Conservation (phyloP, 495 filamentous ascomycete genomes). For the Extremus antarcticus region DNA sequence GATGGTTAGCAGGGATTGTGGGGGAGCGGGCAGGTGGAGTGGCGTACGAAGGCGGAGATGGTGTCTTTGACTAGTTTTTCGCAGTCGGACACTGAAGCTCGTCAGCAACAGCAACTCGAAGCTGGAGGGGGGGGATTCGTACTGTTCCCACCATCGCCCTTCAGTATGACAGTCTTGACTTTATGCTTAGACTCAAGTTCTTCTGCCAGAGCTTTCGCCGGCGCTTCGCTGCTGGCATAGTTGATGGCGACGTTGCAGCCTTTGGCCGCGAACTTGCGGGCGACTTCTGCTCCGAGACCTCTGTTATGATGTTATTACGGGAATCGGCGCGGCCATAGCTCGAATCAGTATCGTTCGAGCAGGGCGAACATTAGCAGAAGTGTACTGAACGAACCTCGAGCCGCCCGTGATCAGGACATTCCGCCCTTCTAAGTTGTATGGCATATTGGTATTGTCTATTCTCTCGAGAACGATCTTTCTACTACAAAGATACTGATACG, state of each 20-base stretch:
- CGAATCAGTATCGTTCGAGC: too few species aligned
- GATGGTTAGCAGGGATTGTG: background rate
- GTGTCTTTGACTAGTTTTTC: background rate
- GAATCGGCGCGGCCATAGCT: too few species aligned
- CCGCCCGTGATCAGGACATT: constrained; percentile 61
- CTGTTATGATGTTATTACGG: background rate
- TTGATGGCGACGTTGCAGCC: constrained; percentile 63
- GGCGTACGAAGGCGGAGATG: background rate
- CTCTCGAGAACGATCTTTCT: background rate
- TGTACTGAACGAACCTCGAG: constrained; percentile 40
- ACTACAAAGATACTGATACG: background rate
- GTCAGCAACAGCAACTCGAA: background rate
- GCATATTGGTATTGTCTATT: constrained; percentile 32
- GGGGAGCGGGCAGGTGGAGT: background rate
- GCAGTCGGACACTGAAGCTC: background rate
- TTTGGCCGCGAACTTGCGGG: constrained; percentile 53
- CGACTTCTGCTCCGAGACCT: constrained; percentile 51
- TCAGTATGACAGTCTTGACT: constrained; percentile 45
- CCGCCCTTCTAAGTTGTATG: constrained; percentile 49
- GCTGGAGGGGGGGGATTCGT: constrained; percentile 43
- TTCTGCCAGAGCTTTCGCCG: constrained; percentile 44
- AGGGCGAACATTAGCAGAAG: too few species aligned
- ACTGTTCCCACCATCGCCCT: constrained; percentile 50
- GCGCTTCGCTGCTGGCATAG: constrained; percentile 44
- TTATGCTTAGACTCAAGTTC: constrained; percentile 41